phyloP scores from a whole-genome alignment of 257 asterid genomes.

The Capsicum chinense region DNA sequence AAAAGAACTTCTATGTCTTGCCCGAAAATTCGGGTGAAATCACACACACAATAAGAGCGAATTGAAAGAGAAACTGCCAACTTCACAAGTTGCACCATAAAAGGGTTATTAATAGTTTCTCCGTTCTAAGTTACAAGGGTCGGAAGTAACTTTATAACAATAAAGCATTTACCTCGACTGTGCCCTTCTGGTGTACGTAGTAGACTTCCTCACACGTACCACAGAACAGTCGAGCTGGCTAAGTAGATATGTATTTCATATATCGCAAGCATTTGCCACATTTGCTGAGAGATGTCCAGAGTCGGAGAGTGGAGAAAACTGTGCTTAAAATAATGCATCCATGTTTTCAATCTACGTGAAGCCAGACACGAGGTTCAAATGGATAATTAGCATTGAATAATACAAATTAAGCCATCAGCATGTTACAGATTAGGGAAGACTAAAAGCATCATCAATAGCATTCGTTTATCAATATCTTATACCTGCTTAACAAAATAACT shows the following conservation, averaged over 20 bases:
- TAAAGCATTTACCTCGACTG: slow-evolving; percentile 61
- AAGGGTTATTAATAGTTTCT: slow-evolving; percentile 10
- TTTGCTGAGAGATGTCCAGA: slow-evolving; percentile 83
- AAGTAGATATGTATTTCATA: slow-evolving; percentile 80
- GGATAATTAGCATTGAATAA: background rate
- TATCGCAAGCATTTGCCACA: slow-evolving; percentile 94
- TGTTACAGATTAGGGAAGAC: no score
- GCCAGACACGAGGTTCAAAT: slow-evolving; percentile 7
- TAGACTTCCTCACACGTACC: slow-evolving; percentile 92
- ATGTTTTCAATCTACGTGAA: slow-evolving; percentile 74
- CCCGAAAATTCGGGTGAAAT: background rate
- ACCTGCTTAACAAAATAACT: slow-evolving; percentile 87
- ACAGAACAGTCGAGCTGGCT: slow-evolving; percentile 87
- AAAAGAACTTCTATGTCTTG: background rate
- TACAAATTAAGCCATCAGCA: background rate
- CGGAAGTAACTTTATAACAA: background rate
- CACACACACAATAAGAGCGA: background rate
- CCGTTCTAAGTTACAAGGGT: background rate
- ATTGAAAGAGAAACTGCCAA: background rate
- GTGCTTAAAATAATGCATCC: slow-evolving; percentile 96
- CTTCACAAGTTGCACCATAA: background rate
- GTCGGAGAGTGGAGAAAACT: slow-evolving; percentile 86
- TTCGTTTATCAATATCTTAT: background rate
- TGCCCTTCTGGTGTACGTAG: slow-evolving; percentile 85
- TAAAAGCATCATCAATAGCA: background rate